Evolutionary conservation across 768 basidiomycete genomes (phyloP), one percentile per base, ranked within the genome.

Genomic region (Suillus alpinus): DNA sequence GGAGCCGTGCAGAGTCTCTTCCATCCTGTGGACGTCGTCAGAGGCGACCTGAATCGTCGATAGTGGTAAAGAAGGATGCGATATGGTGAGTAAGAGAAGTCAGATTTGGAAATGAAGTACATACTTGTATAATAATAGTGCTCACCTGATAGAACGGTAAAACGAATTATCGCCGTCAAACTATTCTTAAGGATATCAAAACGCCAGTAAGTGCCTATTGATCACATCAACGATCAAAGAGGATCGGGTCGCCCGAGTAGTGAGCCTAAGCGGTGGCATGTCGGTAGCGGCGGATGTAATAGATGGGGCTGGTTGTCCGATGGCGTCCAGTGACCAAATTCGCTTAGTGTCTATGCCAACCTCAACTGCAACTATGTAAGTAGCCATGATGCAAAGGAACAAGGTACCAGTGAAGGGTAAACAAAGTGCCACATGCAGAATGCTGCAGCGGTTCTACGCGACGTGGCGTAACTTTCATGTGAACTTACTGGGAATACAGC

Each of bases 1-100:
- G 18, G 57, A 55, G 39, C 23, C 29, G 5, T 20, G n/a, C 9
- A 49, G 29, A 40, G 49, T 52, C 29, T 62, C 39, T 29, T 59
- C 60, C 62, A 63, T 62, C 52, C 47, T 14, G 55, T 40, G 37
- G 26, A 57, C 16, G 43, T 53, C 20, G 34, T 23, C 23, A 36
- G 49, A 20, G 40, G 50, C 26, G 20, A 50, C 10, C 31, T 1
- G 14, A 26, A 10, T 31, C 52, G 29, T 31, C 52, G 29, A 29
- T 13, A 26, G 37, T 14, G 13, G 34, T 39, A 23, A 44, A 40
- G 5, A 50, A 40, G 31, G 13, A 32, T 46, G 43, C 7, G 7
- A 29, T 55, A 10, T 3, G 26, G 26, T 40, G 36, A 58, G 32
- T 16, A 14, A 50, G 9, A 32, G 3, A 4, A 29, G 31, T 18